These are phyloP conservation scores for Penicillium dipodomyicola DNA, from an alignment of 495 filamentous ascomycete species.

Conservation along the genomic window DNA sequence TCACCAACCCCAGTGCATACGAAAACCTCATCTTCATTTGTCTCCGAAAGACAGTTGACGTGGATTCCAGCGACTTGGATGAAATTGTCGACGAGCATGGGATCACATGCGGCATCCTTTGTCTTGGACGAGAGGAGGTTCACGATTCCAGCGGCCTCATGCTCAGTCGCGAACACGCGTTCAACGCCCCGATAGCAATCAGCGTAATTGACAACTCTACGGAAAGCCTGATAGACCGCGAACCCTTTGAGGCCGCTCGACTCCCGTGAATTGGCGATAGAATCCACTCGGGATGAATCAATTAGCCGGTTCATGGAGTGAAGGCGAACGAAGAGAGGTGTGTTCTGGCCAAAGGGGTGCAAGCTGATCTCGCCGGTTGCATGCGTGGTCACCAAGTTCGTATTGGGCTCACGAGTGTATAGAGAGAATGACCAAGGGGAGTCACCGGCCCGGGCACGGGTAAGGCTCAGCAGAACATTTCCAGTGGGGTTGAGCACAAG, in stretches of 20 bases:
- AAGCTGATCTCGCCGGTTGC: background rate
- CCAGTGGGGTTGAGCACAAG: background rate
- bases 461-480: background rate
- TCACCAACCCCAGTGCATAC: slow-evolving; percentile 23
- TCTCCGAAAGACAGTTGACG: slow-evolving; percentile 32
- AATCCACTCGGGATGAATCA: background rate
- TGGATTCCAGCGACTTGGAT: slow-evolving; percentile 42
- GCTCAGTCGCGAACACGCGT: slow-evolving; percentile 22
- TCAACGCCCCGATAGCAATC: slow-evolving; percentile 37
- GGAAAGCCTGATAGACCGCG: slow-evolving; percentile 36
- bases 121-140: slow-evolving; percentile 10
- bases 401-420: background rate
- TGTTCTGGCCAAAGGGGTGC: slow-evolving; percentile 1
- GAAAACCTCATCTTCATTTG: slow-evolving; percentile 24
- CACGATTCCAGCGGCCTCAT: slow-evolving; percentile 32
- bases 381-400: background rate
- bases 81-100: slow-evolving; percentile 37
- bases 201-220: slow-evolving; percentile 32
- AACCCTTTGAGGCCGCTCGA: slow-evolving; percentile 14
- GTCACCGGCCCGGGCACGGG: background rate
- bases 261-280: slow-evolving; percentile 1
- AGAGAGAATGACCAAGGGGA: background rate
- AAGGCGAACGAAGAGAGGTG: slow-evolving; percentile 1
- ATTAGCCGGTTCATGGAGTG: slow-evolving; percentile 8
- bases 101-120: slow-evolving; percentile 15